These are phyloP conservation scores for Botryotinia convoluta DNA, from an alignment of 2,329 filamentous ascomycete genomes.

Conservation along the genomic window DNA sequence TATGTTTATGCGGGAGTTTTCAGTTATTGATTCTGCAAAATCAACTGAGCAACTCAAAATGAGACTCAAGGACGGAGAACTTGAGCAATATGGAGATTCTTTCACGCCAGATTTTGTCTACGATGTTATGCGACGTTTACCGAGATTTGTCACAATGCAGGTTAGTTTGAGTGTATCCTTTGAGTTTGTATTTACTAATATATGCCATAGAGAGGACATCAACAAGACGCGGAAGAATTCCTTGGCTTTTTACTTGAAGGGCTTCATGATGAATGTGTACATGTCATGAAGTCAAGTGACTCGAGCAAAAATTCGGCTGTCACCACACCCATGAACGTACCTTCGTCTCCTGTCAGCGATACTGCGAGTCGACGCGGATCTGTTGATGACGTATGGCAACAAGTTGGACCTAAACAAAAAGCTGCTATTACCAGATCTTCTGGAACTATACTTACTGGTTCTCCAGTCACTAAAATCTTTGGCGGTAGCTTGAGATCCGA, in stretches of 20 bases:
- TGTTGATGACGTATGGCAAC: slow-evolving; percentile 74
- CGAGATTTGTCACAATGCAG: slow-evolving; percentile 89
- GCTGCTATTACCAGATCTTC: slow-evolving; percentile 82
- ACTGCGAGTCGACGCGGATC: slow-evolving; percentile 37
- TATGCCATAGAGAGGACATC: slow-evolving; percentile 71
- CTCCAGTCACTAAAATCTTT: slow-evolving; percentile 91
- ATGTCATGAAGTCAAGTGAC: slow-evolving; percentile 57
- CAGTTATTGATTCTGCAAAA: slow-evolving; percentile 74
- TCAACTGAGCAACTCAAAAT: slow-evolving; percentile 71
- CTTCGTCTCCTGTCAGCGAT: slow-evolving; percentile 46
- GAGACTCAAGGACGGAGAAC: slow-evolving; percentile 74
- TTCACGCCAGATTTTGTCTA: slow-evolving; percentile 96
- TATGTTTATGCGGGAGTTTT: slow-evolving; percentile 93
- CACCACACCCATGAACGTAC: slow-evolving; percentile 43
- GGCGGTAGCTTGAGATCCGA: slow-evolving; percentile 89
- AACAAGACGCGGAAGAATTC: slow-evolving; percentile 98
- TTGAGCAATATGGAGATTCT: slow-evolving; percentile 86
- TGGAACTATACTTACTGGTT: slow-evolving; percentile 69
- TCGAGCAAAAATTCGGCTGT: slow-evolving; percentile 43
- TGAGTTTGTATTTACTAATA: slow-evolving; percentile 28
- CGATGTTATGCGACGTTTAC: slow-evolving; percentile 80
- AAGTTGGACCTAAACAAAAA: slow-evolving; percentile 91
- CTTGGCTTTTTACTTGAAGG: slow-evolving; percentile 89
- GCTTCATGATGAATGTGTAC: slow-evolving; percentile 86
- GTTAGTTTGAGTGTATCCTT: slow-evolving; percentile 50